Conservation (phyloP, 2,329 filamentous ascomycete genomes). For the Pseudocercospora cruenta region DNA sequence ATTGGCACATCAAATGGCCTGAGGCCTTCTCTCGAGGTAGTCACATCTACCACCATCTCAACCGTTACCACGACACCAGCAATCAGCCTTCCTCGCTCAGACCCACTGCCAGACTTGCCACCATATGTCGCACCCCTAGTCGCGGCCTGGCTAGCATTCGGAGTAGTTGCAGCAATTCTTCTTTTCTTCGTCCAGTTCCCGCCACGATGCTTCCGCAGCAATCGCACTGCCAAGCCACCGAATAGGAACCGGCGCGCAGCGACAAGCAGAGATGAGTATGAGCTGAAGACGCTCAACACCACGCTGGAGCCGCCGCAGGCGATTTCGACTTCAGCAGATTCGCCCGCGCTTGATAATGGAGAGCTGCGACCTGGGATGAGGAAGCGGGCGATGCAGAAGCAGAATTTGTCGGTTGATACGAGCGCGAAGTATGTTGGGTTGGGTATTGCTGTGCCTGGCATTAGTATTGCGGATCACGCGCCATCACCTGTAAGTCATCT, state of each 20-base stretch:
- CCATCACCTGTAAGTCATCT: neutral
- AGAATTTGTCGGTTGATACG: conserved; percentile 25
- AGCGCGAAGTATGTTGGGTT: conserved; percentile 20
- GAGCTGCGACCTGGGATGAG: conserved; percentile 5
- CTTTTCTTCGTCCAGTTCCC: conserved; percentile 33
- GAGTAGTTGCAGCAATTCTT: conserved; percentile 18
- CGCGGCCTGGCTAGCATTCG: conserved; percentile 23
- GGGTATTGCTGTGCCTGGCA: conserved; percentile 22
- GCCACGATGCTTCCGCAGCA: neutral
- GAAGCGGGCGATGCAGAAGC: neutral
- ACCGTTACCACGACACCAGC: neutral
- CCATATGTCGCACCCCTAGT: neutral
- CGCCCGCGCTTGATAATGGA: conserved; percentile 6
- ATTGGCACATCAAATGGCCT: neutral
- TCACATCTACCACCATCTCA: neutral
- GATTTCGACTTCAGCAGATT: neutral
- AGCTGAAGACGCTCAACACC: neutral
- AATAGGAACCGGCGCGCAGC: neutral
- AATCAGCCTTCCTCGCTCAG: neutral
- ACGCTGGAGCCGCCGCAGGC: neutral
- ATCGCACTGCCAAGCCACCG: neutral
- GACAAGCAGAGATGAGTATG: neutral
- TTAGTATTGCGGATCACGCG: neutral
- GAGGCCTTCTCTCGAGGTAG: neutral
- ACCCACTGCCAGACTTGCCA: conserved; percentile 16